phyloP scores from a whole-genome alignment of 2,329 filamentous ascomycete species.

The Trichoderma sp. region DNA sequence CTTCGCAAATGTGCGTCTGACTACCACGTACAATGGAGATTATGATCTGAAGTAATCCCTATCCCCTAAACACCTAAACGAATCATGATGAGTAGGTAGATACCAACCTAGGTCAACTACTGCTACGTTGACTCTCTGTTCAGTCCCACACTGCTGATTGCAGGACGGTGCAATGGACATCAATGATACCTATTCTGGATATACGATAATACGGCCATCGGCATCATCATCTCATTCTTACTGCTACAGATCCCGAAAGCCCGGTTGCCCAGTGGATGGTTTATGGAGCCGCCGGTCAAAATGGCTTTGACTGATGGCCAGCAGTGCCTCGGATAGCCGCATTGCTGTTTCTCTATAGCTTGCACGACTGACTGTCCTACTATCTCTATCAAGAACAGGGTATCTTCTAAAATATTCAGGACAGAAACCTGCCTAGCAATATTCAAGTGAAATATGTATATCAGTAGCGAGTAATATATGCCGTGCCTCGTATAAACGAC shows the following conservation, averaged over 20 bases:
- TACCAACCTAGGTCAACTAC: too few species aligned
- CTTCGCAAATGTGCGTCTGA: background rate
- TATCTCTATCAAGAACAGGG: background rate
- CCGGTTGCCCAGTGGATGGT: background rate
- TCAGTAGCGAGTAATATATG: background rate
- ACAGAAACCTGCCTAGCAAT: too few species aligned
- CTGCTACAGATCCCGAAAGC: background rate
- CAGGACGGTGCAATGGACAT: background rate
- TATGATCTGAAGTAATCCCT: too few species aligned
- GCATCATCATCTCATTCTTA: background rate
- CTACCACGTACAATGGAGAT: too few species aligned
- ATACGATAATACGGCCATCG: background rate
- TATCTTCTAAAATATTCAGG: too few species aligned
- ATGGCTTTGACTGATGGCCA: background rate
- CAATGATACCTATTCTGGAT: background rate
- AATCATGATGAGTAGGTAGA: background rate
- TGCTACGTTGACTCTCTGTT: background rate
- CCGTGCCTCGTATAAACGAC: background rate
- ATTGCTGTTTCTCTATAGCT: background rate
- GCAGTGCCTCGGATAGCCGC: conserved; percentile 13
- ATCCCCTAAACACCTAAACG: background rate
- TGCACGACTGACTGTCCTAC: background rate
- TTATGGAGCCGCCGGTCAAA: background rate
- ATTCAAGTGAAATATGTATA: background rate
- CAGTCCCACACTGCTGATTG: background rate